Percentiles rank a stretch among this genome's conserved stretches.
Evolutionary conservation across 2,329 filamentous ascomycete species (phyloP).

Genomic region (Nigrograna mackinnonii): DNA sequence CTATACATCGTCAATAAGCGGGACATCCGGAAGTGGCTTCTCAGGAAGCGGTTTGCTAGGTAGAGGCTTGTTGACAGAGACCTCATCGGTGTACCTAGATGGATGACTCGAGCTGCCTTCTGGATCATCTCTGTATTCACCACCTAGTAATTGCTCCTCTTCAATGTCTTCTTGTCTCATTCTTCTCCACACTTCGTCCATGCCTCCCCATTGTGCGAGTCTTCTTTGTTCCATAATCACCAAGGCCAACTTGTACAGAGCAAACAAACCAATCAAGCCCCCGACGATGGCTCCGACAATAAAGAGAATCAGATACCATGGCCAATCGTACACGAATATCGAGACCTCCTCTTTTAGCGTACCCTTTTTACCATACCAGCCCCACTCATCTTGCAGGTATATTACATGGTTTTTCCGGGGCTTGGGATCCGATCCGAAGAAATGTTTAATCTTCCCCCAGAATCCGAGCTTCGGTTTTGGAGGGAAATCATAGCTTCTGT

Average conservation of each 20-base stretch:
- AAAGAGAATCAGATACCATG: slow-evolving; percentile 24
- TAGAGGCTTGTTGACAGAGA: slow-evolving; percentile 17
- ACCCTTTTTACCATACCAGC: slow-evolving; percentile 31
- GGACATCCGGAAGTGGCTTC: slow-evolving; percentile 37
- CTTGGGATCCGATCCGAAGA: slow-evolving; percentile 32
- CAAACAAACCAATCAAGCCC: slow-evolving; percentile 19
- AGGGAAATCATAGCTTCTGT: slow-evolving; percentile 24
- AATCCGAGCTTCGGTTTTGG: slow-evolving; percentile 9
- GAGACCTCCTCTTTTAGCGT: slow-evolving; percentile 28
- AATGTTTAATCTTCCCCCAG: slow-evolving; percentile 22
- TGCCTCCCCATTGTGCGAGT: slow-evolving; percentile 36
- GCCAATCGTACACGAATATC: slow-evolving; percentile 26
- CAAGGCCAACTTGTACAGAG: slow-evolving; percentile 20
- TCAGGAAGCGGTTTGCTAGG: slow-evolving; percentile 38
- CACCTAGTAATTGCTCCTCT: slow-evolving; percentile 27
- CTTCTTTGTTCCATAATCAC: slow-evolving; percentile 26
- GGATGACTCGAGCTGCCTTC: slow-evolving; percentile 5
- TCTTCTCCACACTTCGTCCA: slow-evolving; percentile 34
- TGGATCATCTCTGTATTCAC: slow-evolving; percentile 25
- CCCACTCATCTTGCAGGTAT: slow-evolving; percentile 32
- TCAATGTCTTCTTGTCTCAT: slow-evolving; percentile 16
- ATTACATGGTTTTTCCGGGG: slow-evolving; percentile 26
- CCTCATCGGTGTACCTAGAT: slow-evolving; percentile 12
- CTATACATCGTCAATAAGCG: slow-evolving; percentile 22
- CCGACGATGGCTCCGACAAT: slow-evolving; percentile 19